Evolutionary conservation across 495 filamentous ascomycete genomes (phyloP).

Genomic region (Sporormia fimetaria): DNA sequence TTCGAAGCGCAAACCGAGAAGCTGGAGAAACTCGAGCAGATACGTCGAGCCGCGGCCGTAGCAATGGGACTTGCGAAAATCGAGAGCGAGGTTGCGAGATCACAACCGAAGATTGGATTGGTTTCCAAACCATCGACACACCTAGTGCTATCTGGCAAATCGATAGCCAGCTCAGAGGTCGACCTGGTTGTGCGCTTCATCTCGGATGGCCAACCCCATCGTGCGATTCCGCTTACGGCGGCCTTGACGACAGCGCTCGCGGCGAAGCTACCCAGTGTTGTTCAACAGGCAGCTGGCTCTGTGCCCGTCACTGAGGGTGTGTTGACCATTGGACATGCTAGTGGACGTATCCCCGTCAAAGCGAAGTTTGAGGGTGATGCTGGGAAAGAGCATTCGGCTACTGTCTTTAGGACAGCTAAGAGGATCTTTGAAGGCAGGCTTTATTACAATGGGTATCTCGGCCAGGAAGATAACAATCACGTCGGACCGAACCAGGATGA

Average conservation of each 20-base stretch:
- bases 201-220: slow-evolving; percentile 50
- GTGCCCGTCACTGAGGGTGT: slow-evolving; percentile 21
- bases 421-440: slow-evolving; percentile 47
- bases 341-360: slow-evolving; percentile 48
- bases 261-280: slow-evolving; percentile 39
- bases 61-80: slow-evolving; percentile 49
- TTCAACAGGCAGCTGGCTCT: too few relatives aligned
- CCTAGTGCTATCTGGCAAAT: slow-evolving; percentile 27
- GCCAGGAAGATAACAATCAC: too few relatives aligned
- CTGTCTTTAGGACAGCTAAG: slow-evolving; percentile 44
- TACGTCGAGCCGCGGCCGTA: slow-evolving; percentile 48
- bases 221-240: slow-evolving; percentile 50
- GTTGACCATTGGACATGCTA: slow-evolving; percentile 49
- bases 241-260: slow-evolving; percentile 52
- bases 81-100: slow-evolving; percentile 39
- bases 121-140: slow-evolving; percentile 41
- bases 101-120: slow-evolving; percentile 56
- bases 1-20: slow-evolving; percentile 40
- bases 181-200: slow-evolving; percentile 27
- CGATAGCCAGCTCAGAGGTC: slow-evolving; percentile 13
- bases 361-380: slow-evolving; percentile 34
- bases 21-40: slow-evolving; percentile 45
- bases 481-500: too few relatives aligned
- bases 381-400: slow-evolving; percentile 37
- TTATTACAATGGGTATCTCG: slow-evolving; percentile 38